A percentile compares a stretch with the other conserved stretches of the same genome.
These are phyloP conservation scores for Candida krabiensis DNA, from an alignment of 805 yeast genomes.

Conservation along the genomic window DNA sequence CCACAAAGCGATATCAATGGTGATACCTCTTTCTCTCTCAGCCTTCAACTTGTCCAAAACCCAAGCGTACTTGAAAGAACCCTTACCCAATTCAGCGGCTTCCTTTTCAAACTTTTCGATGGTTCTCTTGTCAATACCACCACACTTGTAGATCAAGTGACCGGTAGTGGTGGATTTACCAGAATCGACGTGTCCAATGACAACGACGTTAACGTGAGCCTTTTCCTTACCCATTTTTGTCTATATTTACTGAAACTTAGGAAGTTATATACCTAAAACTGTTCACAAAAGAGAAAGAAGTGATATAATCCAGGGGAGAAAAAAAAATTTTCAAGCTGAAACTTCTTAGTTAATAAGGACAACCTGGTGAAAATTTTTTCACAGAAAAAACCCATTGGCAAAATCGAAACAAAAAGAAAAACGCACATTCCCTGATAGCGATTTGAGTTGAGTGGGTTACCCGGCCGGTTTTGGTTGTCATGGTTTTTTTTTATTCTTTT, in stretches of 20 bases:
- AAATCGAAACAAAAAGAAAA: too few species aligned
- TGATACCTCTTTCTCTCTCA: slow-evolving; percentile 96
- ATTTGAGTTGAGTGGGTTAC: too few species aligned
- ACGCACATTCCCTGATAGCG: too few species aligned
- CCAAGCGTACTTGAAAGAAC: slow-evolving; percentile 98
- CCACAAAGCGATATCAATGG: slow-evolving; percentile 91
- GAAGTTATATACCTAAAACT: neutral
- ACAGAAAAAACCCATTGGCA: too few species aligned
- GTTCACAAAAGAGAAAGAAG: neutral
- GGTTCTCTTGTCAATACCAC: slow-evolving; percentile 99
- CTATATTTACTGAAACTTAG: neutral
- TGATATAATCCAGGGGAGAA: neutral
- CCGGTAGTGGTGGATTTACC: slow-evolving; percentile 99
- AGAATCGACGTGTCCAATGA: slow-evolving; percentile 99
- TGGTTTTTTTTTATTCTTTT: too few species aligned
- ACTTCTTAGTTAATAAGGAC: neutral
- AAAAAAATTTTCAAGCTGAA: neutral
- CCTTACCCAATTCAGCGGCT: slow-evolving; percentile 96
- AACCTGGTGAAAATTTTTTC: neutral
- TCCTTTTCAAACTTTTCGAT: slow-evolving; percentile 98
- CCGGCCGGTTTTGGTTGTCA: too few species aligned
- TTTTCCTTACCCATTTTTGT: slow-evolving; percentile 81
- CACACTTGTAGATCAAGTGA: slow-evolving; percentile 98
- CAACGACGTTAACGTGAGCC: slow-evolving; percentile 99
- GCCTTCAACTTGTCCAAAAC: slow-evolving; percentile 93